Evolutionary conservation across 345 rosid species (phyloP), one percentile per base, ranked within the genome.

Genomic region (Hypericum perforatum): DNA sequence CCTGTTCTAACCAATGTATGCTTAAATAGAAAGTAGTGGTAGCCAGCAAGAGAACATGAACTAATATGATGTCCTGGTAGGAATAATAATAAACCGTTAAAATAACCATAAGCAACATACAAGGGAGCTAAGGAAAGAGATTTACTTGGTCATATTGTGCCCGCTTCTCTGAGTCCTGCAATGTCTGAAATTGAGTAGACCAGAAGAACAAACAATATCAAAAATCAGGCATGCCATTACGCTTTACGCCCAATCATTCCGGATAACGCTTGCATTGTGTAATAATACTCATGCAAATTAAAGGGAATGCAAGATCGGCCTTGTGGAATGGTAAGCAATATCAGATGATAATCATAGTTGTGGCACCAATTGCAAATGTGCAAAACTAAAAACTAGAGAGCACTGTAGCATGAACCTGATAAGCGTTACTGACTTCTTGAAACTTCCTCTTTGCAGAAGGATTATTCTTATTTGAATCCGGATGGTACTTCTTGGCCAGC

Each of bases 401-500:
- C 32, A 22, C 32, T 22, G 32, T 14, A 11, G 39, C 22, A 65
- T 36, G 6, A 14, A 90, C 98, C 87, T 91, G 87, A 52, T 82
- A 87, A 47, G 96, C 98, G 66, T 81, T 89, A 59, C 87, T 78
- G 62, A 91, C 74, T 63, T 79, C 89, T 70, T 84, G 96, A 75
- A 91, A 91, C 59, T 82, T 85, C 68, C 66, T 81, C 69, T 87
- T 84, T 7, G 95, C 87, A 61, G 95, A 79, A 62, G 92, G 87
- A 58, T 81, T 91, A 56, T 79, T 81, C 74, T 71, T 81, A 74
- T 82, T 91, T 55, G 92, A 74, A 73, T 91, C 96, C 22, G 98
- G 98, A 72, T 91, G 98, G 70, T 75, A 85, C 60, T 85, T 87
- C 66, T 87, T 91, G 0, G 98, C 98, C 48, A 91, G 95, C 96